Evolutionary conservation across 2,329 filamentous ascomycete genomes (phyloP), one percentile per base, ranked within the genome.

Genomic region (Trichoderma polysporum): DNA sequence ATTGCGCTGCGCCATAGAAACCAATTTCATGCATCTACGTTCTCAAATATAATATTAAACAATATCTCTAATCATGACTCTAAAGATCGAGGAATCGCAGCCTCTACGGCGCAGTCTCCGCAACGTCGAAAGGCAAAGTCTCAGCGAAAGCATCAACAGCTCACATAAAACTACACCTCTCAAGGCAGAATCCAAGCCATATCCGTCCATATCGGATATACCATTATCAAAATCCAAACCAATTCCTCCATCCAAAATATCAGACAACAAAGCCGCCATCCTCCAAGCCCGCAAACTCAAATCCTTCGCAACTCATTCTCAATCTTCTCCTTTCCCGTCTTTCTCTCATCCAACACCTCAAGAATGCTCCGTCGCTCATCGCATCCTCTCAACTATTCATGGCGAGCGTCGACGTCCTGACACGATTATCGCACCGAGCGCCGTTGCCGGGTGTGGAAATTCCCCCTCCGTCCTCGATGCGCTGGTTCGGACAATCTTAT

Each of bases 311-410:
- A 76, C 79, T 45, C 80, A 79, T 72, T 59, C 76, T 39, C 73
- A 75, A 39, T 71, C 75, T 25, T 83, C 88, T 1, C 91, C 91
- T 0, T 94, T 90, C 70, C 90, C 91, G 0, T 81, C 88, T 66
- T 91, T 89, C 74, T 73, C 78, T 2, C 87, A 84, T 69, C 91
- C 91, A 0, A 92, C 89, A 0, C 76, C 85, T 0, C 83, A 85
- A 33, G 90, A 93, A 74, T 93, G 91, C 76, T 81, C 85, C 68
- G 83, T 88, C 66, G 90, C 92, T n/a, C 87, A 88, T 68, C 78
- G 80, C 3, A 83, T 93, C 29, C 85, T 95, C 0, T 83, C 87
- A 2, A 80, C 80, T 7, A 77, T 89, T 0, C 91, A 94, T 74
- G 91, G 91, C 12, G 82, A 85, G 62, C 84, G 90, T 29, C 76